Evolutionary conservation across 805 yeast species (phyloP).

Genomic region (Candida loeiensis): DNA sequence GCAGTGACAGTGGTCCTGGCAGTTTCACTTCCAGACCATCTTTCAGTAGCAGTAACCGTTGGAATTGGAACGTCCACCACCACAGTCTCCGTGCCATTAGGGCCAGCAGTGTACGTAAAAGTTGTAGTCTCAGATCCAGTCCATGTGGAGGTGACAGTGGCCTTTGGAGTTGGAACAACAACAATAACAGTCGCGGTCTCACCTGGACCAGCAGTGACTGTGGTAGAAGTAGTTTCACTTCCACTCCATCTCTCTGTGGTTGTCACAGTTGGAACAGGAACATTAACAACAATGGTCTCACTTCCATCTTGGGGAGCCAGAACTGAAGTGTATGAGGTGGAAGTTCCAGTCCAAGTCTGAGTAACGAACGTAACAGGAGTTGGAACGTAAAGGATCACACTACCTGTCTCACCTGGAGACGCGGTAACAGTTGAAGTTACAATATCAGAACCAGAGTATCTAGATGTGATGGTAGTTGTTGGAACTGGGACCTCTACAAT

Average conservation of each 20-base stretch:
- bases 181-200: neutral
- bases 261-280: neutral
- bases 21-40: neutral
- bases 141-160: neutral
- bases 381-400: neutral
- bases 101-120: neutral
- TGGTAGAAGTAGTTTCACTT: neutral
- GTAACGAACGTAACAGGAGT: neutral
- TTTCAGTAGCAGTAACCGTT: neutral
- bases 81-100: neutral
- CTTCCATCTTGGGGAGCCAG: neutral
- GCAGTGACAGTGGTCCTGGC: neutral
- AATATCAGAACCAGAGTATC: neutral
- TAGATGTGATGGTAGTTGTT: neutral
- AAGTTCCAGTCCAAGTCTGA: neutral
- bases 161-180: neutral
- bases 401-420: neutral
- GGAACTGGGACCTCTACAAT: neutral
- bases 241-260: neutral
- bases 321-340: neutral
- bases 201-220: neutral
- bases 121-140: neutral
- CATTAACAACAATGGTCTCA: neutral
- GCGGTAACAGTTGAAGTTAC: neutral
- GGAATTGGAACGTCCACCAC: neutral